These are phyloP conservation scores for Phytophthora sp. DNA, from an alignment of 352 stramenopile species.

Conservation along the genomic window DNA sequence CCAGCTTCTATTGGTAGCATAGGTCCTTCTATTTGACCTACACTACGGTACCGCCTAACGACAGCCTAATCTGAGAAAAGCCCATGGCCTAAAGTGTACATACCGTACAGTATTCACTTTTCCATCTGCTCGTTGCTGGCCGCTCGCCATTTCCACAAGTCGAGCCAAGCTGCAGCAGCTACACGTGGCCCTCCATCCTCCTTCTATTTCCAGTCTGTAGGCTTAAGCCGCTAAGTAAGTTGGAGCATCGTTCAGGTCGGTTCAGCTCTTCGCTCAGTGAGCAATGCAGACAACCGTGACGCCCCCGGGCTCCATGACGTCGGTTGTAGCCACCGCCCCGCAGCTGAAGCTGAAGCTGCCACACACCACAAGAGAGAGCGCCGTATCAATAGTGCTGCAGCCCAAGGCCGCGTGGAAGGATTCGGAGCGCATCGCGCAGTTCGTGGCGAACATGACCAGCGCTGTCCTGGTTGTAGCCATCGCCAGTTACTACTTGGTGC, in stretches of 20 bases:
- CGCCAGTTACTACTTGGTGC: constrained; percentile 51
- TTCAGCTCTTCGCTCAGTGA: constrained; percentile 20
- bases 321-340: neutral
- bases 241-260: constrained; percentile 9
- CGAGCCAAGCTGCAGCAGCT: neutral
- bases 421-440: constrained; percentile 69
- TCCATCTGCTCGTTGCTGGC: constrained; percentile 11
- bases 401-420: constrained; percentile 64
- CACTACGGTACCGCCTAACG: too few relatives aligned
- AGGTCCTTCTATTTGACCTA: too few relatives aligned
- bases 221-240: too few relatives aligned
- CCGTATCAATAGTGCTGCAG: constrained; percentile 20
- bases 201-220: neutral
- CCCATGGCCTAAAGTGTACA: too few relatives aligned
- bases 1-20: too few relatives aligned
- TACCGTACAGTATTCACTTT: constrained; percentile 19
- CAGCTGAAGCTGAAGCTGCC: constrained; percentile 26
- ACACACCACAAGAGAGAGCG: constrained; percentile 18
- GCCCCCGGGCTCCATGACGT: neutral
- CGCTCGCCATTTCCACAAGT: constrained; percentile 20
- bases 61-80: constrained; percentile 36
- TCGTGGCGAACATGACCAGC: constrained; percentile 68
- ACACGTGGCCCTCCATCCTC: neutral
- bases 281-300: constrained; percentile 16
- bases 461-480: constrained; percentile 58